Evolutionary conservation across 495 filamentous ascomycete species (phyloP).

Genomic region (Lineolata rhizophorae): DNA sequence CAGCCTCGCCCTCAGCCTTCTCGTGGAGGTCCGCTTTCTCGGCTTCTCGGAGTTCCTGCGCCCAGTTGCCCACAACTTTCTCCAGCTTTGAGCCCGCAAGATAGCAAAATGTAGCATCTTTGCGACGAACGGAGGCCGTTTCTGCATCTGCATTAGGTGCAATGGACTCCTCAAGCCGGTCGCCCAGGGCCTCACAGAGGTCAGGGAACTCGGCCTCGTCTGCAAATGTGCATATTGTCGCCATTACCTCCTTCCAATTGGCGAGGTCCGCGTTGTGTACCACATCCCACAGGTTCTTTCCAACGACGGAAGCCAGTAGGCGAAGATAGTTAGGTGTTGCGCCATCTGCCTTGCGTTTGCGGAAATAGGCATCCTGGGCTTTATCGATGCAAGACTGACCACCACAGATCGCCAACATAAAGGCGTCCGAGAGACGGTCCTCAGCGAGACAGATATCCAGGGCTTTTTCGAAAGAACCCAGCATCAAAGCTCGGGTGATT

Average conservation of each 20-base stretch:
- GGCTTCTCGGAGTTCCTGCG: slow-evolving; percentile 60
- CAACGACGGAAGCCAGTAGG: slow-evolving; percentile 73
- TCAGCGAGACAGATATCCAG: slow-evolving; percentile 74
- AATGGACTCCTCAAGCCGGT: slow-evolving; percentile 60
- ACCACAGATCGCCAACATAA: slow-evolving; percentile 94
- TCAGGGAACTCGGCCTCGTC: slow-evolving; percentile 79
- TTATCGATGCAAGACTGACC: slow-evolving; percentile 86
- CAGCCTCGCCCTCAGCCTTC: slow-evolving; percentile 35
- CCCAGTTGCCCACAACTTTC: slow-evolving; percentile 89
- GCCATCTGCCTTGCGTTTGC: slow-evolving; percentile 51
- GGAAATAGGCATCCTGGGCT: slow-evolving; percentile 79
- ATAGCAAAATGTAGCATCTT: slow-evolving; percentile 91
- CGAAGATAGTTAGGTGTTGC: slow-evolving; percentile 93
- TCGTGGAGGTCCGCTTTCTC: slow-evolving; percentile 54
- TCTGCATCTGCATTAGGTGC: slow-evolving; percentile 22
- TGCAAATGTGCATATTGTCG: slow-evolving; percentile 82
- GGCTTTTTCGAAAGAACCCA: slow-evolving; percentile 80
- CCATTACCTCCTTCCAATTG: slow-evolving; percentile 96
- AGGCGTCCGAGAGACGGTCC: slow-evolving; percentile 79
- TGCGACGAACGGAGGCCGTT: slow-evolving; percentile 36
- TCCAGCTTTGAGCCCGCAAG: slow-evolving; percentile 88
- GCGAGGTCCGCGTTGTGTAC: slow-evolving; percentile 83
- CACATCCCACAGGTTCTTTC: slow-evolving; percentile 95
- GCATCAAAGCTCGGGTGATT: slow-evolving; percentile 69
- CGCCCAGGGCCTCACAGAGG: slow-evolving; percentile 88